These are phyloP conservation scores for Rickenella mellea DNA, from an alignment of 768 basidiomycete species.

Conservation along the genomic window DNA sequence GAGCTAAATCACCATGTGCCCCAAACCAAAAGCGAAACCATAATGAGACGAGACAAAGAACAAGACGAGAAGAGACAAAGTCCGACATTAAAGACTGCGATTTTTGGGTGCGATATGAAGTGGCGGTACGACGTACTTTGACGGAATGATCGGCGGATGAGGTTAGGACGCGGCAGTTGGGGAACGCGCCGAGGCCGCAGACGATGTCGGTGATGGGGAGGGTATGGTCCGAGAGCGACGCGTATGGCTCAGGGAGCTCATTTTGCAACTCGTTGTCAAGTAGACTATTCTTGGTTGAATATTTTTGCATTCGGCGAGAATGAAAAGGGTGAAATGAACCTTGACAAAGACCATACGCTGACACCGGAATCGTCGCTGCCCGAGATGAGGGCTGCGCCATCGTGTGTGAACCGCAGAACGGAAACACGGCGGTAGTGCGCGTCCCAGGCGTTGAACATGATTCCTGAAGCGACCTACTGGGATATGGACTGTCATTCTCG, in stretches of 20 bases:
- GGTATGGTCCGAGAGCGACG: conserved; percentile 83
- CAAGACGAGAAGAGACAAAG: not conserved
- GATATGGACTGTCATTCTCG: conserved; percentile 4
- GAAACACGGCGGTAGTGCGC: conserved; percentile 91
- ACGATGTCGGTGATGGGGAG: conserved; percentile 76
- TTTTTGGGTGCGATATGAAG: not conserved
- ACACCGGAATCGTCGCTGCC: conserved; percentile 88
- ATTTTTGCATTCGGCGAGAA: not conserved
- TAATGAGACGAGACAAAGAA: too few species aligned
- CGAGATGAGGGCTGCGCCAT: conserved; percentile 72
- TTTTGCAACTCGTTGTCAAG: conserved; percentile 67
- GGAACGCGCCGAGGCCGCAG: conserved; percentile 75
- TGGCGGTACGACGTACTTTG: conserved; percentile 62
- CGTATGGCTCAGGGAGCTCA: conserved; percentile 68
- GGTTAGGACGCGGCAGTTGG: conserved; percentile 67
- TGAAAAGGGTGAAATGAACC: conserved; percentile 36
- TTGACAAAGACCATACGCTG: conserved; percentile 82
- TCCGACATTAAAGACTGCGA: conserved; percentile 1
- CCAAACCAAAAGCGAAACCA: conserved; percentile 6
- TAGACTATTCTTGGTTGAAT: conserved; percentile 36
- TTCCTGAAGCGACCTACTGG: conserved; percentile 81
- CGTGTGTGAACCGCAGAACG: conserved; percentile 73
- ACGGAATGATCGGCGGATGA: conserved; percentile 84
- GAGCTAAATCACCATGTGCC: conserved; percentile 34
- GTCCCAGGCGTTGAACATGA: conserved; percentile 85